Percentiles rank a stretch among this genome's conserved stretches.
Evolutionary conservation across 495 filamentous ascomycete genomes (phyloP).

Genomic region (Penicillium herquei): DNA sequence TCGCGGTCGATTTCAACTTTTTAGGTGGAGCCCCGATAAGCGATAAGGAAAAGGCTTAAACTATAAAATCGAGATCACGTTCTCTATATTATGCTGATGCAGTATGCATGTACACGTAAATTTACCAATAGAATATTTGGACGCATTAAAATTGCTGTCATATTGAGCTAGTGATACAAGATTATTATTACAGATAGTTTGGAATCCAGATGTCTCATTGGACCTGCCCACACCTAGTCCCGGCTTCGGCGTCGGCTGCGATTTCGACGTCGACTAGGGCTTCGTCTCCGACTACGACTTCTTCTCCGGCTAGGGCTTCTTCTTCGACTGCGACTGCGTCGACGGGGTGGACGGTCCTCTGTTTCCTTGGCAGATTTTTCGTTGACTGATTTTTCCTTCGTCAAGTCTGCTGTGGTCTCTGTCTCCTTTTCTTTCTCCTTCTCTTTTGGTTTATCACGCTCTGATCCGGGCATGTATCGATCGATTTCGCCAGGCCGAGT

Average conservation of each 20-base stretch:
- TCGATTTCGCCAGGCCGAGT: constrained; percentile 45
- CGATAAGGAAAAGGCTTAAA: constrained; percentile 10
- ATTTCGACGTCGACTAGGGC: constrained; percentile 1
- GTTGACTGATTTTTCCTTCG: constrained; percentile 22
- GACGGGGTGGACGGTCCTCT: not conserved
- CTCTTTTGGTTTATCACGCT: constrained; percentile 25
- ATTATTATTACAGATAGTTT: constrained; percentile 9
- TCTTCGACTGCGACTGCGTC: constrained; percentile 9
- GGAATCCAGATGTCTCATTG: not conserved
- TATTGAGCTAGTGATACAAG: constrained; percentile 9
- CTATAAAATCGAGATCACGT: not conserved
- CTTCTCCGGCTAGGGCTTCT: constrained; percentile 15
- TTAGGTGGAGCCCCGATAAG: constrained; percentile 23
- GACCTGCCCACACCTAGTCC: not conserved
- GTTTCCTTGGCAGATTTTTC: not conserved
- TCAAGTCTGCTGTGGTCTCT: constrained; percentile 12
- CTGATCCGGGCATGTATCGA: constrained; percentile 52
- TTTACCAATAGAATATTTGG: not conserved
- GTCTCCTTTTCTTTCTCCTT: constrained; percentile 10
- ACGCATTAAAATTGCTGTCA: not conserved
- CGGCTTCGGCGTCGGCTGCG: constrained; percentile 13
- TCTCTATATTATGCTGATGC: too few species aligned
- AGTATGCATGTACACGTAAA: not conserved
- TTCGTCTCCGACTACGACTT: constrained; percentile 18
- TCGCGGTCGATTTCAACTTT: constrained; percentile 24